Conservation (phyloP, 305 asterid genomes). For the Fraxinus ornus region DNA sequence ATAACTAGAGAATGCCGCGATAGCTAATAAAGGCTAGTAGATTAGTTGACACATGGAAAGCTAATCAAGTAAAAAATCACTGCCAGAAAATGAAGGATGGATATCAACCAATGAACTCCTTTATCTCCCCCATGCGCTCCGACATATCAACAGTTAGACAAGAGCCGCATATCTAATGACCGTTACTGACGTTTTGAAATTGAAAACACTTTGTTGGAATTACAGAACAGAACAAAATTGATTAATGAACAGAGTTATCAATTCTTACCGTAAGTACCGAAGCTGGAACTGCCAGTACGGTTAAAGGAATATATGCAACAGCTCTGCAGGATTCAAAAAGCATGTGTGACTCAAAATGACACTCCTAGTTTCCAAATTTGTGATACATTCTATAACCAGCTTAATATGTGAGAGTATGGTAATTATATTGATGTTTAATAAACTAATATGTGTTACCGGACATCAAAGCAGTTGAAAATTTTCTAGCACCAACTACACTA, state of each 20-base stretch:
- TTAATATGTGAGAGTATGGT: background rate
- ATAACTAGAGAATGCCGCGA: background rate
- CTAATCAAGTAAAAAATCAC: constrained; percentile 8
- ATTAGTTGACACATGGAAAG: background rate
- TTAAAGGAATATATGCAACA: constrained; percentile 83
- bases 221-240: background rate
- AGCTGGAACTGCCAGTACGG: constrained; percentile 55
- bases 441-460: background rate
- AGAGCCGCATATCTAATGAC: background rate
- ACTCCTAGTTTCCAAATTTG: background rate
- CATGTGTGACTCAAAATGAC: constrained; percentile 11
- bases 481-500: background rate
- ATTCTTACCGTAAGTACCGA: constrained; percentile 55
- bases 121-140: background rate
- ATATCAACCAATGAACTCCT: background rate
- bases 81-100: background rate
- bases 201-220: constrained; percentile 5
- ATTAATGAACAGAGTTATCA: constrained; percentile 7
- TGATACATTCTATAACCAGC: constrained; percentile 8
- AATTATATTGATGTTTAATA: background rate
- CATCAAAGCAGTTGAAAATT: background rate
- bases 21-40: background rate
- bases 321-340: constrained; percentile 61
- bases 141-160: background rate
- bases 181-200: background rate